Base-by-base conservation (phyloP, 2,329 filamentous ascomycete genomes). In the Chaetomium sp. region DNA sequence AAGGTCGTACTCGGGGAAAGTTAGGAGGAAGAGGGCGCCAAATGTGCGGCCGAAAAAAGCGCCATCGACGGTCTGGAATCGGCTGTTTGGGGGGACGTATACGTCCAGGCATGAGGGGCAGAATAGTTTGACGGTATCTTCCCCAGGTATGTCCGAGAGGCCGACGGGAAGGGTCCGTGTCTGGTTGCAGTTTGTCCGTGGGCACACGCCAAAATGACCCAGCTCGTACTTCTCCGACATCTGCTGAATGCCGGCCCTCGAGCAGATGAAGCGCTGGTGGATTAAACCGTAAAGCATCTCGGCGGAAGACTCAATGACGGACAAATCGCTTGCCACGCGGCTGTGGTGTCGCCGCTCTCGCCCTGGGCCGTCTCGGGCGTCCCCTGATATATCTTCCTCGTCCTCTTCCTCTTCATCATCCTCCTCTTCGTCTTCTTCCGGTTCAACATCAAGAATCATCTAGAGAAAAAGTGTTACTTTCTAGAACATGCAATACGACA, bases 201-300 rank as follows among this genome's bases (percentile, higher is more conserved):
- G 94, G 71, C 94, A 99, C 64, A 87, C 86, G 52, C 94, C 94
- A 69, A 99, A 99, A 75, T 99, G 92, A 59, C 91, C 88, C 49
- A 95, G 80, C 72, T 97, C 92, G 76, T 97, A 99, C 72, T 99
- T 99, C 73, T 99, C 94, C 60, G 91, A 90, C 94, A 99, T 99
- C 71, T 96, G 91, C 74, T 97, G 92, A 66, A 99, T 97, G 52
- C 94, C 94, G 2, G 89, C 90, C 57, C 94, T 83, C 32, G 91
- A 96, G 67, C 91, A 97, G 74, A 99, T 97, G 73, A 96, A 99
- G 55, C 94, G 88, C 72, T 97, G 94, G 74, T 99, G 94, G 71
- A 99, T 99, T 57, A 99, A 82, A 42, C 94, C 94, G 74, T 99
- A 99, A 32, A 99, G 85, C 76, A 97, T 86, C 76, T 99, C 94